Percentiles rank a stretch among this genome's conserved stretches.
Conservation (phyloP, 345 rosid genomes). For the Turnera subulata region DNA sequence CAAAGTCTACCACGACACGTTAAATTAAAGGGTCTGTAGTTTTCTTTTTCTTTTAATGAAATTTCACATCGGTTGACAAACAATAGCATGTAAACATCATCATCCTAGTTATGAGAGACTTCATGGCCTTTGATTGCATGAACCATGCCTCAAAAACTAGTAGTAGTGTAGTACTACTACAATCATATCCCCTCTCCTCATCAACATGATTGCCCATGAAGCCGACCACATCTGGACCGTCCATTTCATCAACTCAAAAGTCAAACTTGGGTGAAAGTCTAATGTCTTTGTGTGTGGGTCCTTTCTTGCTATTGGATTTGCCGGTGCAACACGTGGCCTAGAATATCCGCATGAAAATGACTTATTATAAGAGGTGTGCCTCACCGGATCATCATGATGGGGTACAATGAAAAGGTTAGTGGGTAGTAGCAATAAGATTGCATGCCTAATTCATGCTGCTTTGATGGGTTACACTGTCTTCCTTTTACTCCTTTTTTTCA, state of each 20-base stretch:
- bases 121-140: slow-evolving; percentile 16
- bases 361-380: slow-evolving; percentile 9
- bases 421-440: not conserved
- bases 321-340: slow-evolving; percentile 35
- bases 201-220: slow-evolving; percentile 26
- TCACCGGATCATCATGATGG: slow-evolving; percentile 3
- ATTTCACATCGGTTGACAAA: not conserved
- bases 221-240: slow-evolving; percentile 13
- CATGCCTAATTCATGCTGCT: slow-evolving; percentile 4
- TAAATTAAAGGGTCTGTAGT: slow-evolving; percentile 4
- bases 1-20: slow-evolving; percentile 42
- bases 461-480: not conserved
- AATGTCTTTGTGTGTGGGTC: slow-evolving; percentile 4
- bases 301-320: slow-evolving; percentile 17
- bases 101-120: slow-evolving; percentile 11
- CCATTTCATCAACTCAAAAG: not conserved
- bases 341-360: slow-evolving; percentile 26
- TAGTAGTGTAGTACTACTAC: too few species aligned
- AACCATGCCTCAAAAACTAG: slow-evolving; percentile 29
- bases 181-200: slow-evolving; percentile 21
- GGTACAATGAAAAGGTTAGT: not conserved
- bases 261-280: slow-evolving; percentile 7
- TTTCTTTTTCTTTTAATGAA: too few species aligned
- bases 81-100: slow-evolving; percentile 8
- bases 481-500: not conserved